Evolutionary conservation across 176 grass and related monocot genomes (phyloP).

Genomic region (Zea mays): DNA sequence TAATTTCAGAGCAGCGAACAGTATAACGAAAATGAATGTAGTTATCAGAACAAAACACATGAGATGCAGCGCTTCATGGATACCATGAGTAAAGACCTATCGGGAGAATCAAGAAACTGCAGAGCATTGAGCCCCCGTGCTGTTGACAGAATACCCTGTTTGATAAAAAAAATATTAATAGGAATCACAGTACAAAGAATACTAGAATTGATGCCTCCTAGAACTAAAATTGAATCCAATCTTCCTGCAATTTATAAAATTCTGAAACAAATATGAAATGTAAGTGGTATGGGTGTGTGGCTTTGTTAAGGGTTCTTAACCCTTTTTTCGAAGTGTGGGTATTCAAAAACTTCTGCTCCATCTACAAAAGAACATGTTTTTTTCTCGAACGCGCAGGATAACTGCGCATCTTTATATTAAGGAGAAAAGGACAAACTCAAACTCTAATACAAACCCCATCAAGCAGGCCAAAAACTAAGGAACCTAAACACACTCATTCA

Average conservation of each 20-base stretch:
- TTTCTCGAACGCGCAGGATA: no score
- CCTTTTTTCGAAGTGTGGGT: background rate
- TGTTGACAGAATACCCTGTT: slow-evolving; percentile 91
- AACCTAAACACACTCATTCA: no score
- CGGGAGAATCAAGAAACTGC: slow-evolving; percentile 62
- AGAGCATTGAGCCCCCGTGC: slow-evolving; percentile 67
- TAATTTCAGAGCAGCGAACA: slow-evolving; percentile 20
- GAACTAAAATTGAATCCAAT: background rate
- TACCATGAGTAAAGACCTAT: slow-evolving; percentile 75
- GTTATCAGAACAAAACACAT: background rate
- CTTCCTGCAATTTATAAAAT: slow-evolving; percentile 12
- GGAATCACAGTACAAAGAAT: background rate
- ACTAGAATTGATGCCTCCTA: slow-evolving; percentile 31
- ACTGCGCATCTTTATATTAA: no score
- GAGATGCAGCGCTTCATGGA: background rate
- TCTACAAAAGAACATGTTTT: background rate
- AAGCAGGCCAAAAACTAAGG: no score
- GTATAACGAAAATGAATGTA: slow-evolving; percentile 12
- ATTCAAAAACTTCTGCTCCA: background rate
- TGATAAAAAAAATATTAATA: slow-evolving; percentile 27
- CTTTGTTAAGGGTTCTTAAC: background rate
- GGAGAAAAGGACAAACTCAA: no score
- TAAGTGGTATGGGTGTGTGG: background rate
- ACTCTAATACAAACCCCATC: no score
- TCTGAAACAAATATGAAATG: slow-evolving; percentile 21